Conservation (phyloP, 768 basidiomycete genomes). For the Hydnum rufescens region DNA sequence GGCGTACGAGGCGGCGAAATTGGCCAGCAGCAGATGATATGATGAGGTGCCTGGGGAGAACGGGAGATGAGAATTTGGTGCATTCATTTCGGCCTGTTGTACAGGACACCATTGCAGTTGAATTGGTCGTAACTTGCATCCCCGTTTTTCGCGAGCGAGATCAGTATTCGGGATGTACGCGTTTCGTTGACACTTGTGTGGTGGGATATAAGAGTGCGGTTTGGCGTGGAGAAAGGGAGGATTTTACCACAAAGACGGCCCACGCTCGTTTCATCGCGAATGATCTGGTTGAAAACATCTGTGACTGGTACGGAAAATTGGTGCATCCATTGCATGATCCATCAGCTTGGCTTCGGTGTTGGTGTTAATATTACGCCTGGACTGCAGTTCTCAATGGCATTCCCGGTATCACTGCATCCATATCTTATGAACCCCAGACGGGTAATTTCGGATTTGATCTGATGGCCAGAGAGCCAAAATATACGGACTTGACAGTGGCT, state of each 20-base stretch:
- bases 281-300: conserved; percentile 18
- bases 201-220: not conserved
- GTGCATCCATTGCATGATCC: conserved; percentile 14
- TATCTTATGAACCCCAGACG: not conserved
- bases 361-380: not conserved
- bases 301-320: conserved; percentile 15
- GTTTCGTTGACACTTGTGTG: not conserved
- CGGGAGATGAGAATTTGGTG: conserved; percentile 22
- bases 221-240: not conserved
- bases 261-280: conserved; percentile 23
- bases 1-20: conserved; percentile 2
- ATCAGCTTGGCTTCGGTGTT: conserved; percentile 12
- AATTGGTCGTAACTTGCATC: conserved; percentile 6
- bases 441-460: not conserved
- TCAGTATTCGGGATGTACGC: conserved; percentile 1
- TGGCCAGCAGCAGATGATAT: conserved; percentile 10
- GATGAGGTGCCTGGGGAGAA: conserved; percentile 18
- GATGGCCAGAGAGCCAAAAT: not conserved
- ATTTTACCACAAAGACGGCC: conserved; percentile 24
- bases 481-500: not conserved
- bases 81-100: conserved; percentile 23
- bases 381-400: not conserved
- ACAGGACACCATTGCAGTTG: conserved; percentile 3
- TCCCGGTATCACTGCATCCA: not conserved
- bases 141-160: conserved; percentile 7